Percentiles rank a stretch among this genome's conserved stretches.
Evolutionary conservation across 2,329 filamentous ascomycete genomes (phyloP).

Genomic region (Claviceps sp.): DNA sequence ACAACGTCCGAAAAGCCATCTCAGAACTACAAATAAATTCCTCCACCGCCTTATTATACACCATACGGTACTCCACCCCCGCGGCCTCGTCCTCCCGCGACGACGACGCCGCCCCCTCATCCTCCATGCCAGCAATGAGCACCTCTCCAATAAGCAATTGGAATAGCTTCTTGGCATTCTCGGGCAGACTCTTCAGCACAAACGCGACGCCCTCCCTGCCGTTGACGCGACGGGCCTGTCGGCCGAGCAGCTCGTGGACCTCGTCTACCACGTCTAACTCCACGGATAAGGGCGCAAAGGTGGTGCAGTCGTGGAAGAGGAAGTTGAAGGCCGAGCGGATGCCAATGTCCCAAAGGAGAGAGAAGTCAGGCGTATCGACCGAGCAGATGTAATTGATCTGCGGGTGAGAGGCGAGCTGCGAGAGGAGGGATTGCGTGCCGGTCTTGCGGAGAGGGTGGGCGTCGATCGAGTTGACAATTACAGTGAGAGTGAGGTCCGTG

Average conservation of each 20-base stretch:
- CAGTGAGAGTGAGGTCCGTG: slow-evolving; percentile 36
- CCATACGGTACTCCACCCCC: slow-evolving; percentile 75
- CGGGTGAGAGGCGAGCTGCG: slow-evolving; percentile 62
- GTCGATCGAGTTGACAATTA: slow-evolving; percentile 82
- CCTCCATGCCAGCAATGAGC: slow-evolving; percentile 50
- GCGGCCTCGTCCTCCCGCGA: slow-evolving; percentile 30
- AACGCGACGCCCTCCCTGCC: slow-evolving; percentile 87
- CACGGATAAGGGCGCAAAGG: slow-evolving; percentile 58
- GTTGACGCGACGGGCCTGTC: slow-evolving; percentile 64
- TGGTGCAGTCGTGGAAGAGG: slow-evolving; percentile 87
- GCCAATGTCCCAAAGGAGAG: slow-evolving; percentile 78
- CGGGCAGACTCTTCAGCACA: slow-evolving; percentile 77
- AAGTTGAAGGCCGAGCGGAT: slow-evolving; percentile 76
- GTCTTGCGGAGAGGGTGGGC: slow-evolving; percentile 60
- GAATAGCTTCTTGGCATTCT: slow-evolving; percentile 84
- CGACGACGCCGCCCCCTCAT: slow-evolving; percentile 32
- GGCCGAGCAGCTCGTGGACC: slow-evolving; percentile 74
- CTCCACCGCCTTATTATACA: slow-evolving; percentile 92
- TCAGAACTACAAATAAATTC: slow-evolving; percentile 96
- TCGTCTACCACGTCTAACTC: slow-evolving; percentile 82
- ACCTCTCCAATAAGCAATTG: slow-evolving; percentile 75
- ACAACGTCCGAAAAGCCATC: slow-evolving; percentile 82
- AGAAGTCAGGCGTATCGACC: slow-evolving; percentile 76
- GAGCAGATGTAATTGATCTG: slow-evolving; percentile 64
- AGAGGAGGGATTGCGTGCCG: slow-evolving; percentile 56